These are phyloP conservation scores for Sclerotiophoma versabilis DNA, from an alignment of 2,329 filamentous ascomycete genomes.

Conservation along the genomic window DNA sequence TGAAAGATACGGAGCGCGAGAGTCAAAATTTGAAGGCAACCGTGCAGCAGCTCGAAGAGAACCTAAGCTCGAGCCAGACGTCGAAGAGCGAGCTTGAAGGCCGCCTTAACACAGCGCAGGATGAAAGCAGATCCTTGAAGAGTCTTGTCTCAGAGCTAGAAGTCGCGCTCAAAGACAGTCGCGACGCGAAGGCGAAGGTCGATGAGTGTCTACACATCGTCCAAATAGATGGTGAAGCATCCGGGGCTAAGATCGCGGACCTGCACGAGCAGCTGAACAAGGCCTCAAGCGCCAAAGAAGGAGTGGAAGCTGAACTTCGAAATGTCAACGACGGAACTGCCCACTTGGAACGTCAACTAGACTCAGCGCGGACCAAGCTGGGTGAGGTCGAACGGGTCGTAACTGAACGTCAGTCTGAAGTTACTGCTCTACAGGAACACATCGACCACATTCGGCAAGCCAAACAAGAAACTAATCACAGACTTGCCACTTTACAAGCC, in stretches of 20 bases:
- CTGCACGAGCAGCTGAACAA: constrained; percentile 20
- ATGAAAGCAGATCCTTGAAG: constrained; percentile 21
- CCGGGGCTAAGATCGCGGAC: constrained; percentile 16
- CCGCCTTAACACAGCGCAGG: constrained; percentile 17
- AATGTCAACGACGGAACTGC: constrained; percentile 6
- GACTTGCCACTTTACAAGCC: constrained; percentile 21
- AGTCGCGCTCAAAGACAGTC: constrained; percentile 19
- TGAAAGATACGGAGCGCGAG: constrained; percentile 13
- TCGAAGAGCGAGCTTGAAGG: constrained; percentile 15
- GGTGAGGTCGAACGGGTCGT: constrained; percentile 18
- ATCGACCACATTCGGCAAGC: constrained; percentile 18
- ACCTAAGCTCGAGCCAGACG: constrained; percentile 6
- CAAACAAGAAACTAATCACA: constrained; percentile 31
- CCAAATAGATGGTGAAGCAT: constrained; percentile 17
- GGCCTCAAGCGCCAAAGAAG: constrained; percentile 9
- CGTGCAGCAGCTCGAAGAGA: constrained; percentile 18
- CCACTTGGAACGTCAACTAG: constrained; percentile 20
- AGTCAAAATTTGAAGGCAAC: constrained; percentile 11
- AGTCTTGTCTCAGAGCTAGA: constrained; percentile 24
- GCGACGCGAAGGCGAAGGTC: constrained; percentile 11
- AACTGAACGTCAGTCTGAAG: constrained; percentile 16
- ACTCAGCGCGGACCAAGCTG: constrained; percentile 19
- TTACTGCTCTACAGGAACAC: constrained; percentile 28
- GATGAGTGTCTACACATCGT: constrained; percentile 18
- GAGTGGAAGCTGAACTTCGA: constrained; percentile 14